A percentile compares a stretch with the other conserved stretches of the same genome.
phyloP scores from a whole-genome alignment of 2,329 filamentous ascomycete genomes.

The Penicillium occitanis region DNA sequence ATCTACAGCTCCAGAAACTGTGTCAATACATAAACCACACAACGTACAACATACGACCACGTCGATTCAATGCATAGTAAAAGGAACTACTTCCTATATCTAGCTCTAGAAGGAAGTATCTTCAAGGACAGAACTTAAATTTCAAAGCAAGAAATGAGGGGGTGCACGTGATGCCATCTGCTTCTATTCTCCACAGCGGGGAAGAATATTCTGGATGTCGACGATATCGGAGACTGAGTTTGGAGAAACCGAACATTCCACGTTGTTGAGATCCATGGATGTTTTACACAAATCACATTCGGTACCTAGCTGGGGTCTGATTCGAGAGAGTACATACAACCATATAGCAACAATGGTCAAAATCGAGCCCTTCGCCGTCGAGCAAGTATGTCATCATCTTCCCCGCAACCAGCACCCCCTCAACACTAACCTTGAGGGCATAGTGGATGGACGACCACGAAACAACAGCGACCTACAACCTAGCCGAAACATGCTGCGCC shows the following conservation, averaged over 20 bases:
- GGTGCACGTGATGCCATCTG: neutral
- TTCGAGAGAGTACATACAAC: too few species aligned
- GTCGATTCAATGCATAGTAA: neutral
- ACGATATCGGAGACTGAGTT: neutral
- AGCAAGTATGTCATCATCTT: slow-evolving; percentile 55
- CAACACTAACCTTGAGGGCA: neutral
- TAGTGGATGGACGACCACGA: slow-evolving; percentile 61
- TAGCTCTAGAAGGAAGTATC: too few species aligned
- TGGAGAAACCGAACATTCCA: neutral
- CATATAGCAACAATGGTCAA: slow-evolving; percentile 37
- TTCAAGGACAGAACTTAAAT: too few species aligned
- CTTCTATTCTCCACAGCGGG: slow-evolving; percentile 9
- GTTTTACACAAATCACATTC: neutral
- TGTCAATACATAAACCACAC: neutral
- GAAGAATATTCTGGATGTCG: slow-evolving; percentile 11
- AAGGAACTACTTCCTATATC: too few species aligned
- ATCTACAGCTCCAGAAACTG: neutral
- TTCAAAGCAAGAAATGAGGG: neutral
- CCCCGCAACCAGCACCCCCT: neutral
- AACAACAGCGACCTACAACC: slow-evolving; percentile 54
- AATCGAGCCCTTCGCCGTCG: slow-evolving; percentile 55
- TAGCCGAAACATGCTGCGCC: slow-evolving; percentile 59
- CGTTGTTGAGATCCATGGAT: neutral
- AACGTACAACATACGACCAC: neutral
- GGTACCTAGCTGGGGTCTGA: too few species aligned